A percentile compares a stretch with the other conserved stretches of the same genome.
Conservation (phyloP, 257 asterid genomes). For the Nicotiana undulata region DNA sequence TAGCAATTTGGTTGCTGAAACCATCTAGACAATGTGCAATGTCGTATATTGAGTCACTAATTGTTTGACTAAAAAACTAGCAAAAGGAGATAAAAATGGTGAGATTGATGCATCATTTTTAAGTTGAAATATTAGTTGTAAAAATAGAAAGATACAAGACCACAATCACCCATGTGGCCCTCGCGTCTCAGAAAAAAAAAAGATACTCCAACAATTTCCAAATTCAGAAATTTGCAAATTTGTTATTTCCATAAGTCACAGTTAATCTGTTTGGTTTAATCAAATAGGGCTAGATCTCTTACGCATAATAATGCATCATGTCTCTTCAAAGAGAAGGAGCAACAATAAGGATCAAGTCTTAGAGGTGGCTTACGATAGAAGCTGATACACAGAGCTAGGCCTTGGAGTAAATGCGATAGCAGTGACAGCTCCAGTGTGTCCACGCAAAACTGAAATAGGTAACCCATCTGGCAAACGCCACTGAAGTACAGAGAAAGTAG, state of each 20-base stretch:
- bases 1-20: neutral
- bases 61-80: neutral
- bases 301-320: neutral
- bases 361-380: conserved; percentile 75
- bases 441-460: conserved; percentile 91
- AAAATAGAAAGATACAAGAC: neutral
- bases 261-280: neutral
- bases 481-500: conserved; percentile 35
- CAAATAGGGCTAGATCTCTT: conserved; percentile 3
- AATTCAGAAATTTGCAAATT: neutral
- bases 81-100: neutral
- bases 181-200: neutral
- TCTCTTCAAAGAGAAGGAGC: neutral
- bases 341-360: conserved; percentile 5
- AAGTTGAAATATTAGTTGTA: neutral
- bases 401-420: conserved; percentile 92
- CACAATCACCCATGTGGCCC: neutral
- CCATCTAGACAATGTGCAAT: neutral
- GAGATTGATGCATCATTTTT: neutral
- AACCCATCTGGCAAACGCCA: conserved; percentile 96
- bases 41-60: neutral
- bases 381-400: conserved; percentile 58
- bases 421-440: conserved; percentile 92
- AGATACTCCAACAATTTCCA: neutral
- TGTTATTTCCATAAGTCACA: neutral